Base-by-base conservation (phyloP, 768 basidiomycete species). In the Auricularia cornea region DNA sequence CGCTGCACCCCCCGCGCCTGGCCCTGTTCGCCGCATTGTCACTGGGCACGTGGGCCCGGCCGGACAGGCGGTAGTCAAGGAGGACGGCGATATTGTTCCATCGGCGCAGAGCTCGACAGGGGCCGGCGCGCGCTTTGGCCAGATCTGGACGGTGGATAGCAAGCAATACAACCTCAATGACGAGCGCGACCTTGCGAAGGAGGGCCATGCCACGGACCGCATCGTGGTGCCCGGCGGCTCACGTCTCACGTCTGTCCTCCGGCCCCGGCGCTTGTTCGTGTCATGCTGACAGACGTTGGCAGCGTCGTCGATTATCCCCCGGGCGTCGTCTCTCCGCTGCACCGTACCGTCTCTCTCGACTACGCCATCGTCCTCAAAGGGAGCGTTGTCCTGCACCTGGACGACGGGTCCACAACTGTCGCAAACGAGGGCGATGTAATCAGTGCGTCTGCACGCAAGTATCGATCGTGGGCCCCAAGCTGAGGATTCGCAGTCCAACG, bases 311-410 rank as follows among this genome's bases (percentile, higher is more conserved):
- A 48, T 23, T 23, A 20, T 48, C 44, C 44, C 20, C 44, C 44
- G 20, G 44, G 44, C 2, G 44, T 23, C 20, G 23, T 48, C 12
- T 48, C 44, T 5, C 66, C 66, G 20, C 41, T 67, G 28, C 70
- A 72, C 56, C 65, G 71, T 4, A 69, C 70, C 0, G 57, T 63
- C 4, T 65, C 70, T 12, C 35, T 72, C 23, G 72, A 73, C 62
- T 70, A 72, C 31, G 67, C 63, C 6, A 66, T 71, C 56, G 31
- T 72, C 4, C 60, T 61, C 4, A 65, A 65, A 35, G 72, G 72
- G 0, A 51, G 64, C 3, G 59, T 73, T 23, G 60, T 64, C 11
- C 66, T 70, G 1, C 65, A 69, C 20, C 59, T 71, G 12, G 71
- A 73, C n/a, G 68, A 69, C 31, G 70, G 68, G 20, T 59, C 69